phyloP scores from a whole-genome alignment of 1,139 yeast species.

The Kodamaea sp. region DNA sequence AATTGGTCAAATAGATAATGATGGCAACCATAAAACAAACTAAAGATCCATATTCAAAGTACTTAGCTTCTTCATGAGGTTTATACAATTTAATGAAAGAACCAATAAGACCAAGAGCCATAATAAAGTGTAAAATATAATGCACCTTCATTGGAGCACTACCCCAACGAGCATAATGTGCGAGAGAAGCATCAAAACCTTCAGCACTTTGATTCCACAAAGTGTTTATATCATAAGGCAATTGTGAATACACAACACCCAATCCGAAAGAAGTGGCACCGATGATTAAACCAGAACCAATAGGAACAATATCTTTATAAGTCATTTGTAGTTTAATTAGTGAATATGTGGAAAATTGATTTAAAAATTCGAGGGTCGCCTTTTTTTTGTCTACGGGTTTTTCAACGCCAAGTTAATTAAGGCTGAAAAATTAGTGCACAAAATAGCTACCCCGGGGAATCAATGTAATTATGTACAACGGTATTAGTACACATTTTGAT shows the following conservation, averaged over 20 bases:
- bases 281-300: slow-evolving; percentile 47
- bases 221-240: slow-evolving; percentile 79
- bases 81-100: slow-evolving; percentile 75
- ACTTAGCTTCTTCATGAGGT: slow-evolving; percentile 77
- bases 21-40: slow-evolving; percentile 66
- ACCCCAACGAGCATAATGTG: slow-evolving; percentile 74
- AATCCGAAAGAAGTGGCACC: slow-evolving; percentile 66
- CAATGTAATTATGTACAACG: too few species aligned
- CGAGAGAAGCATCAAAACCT: slow-evolving; percentile 58
- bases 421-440: neutral
- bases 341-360: neutral
- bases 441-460: neutral
- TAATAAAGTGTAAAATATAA: slow-evolving; percentile 57
- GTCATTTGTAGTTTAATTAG: slow-evolving; percentile 15
- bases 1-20: slow-evolving; percentile 79
- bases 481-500: too few species aligned
- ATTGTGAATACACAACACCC: slow-evolving; percentile 74
- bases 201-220: slow-evolving; percentile 58
- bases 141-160: slow-evolving; percentile 56
- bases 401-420: neutral
- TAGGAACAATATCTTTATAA: slow-evolving; percentile 48
- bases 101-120: slow-evolving; percentile 66
- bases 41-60: slow-evolving; percentile 86
- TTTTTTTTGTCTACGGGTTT: too few species aligned
- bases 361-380: neutral